These are phyloP conservation scores for Musa acuminata DNA, from an alignment of 176 grass and related monocot species.

Conservation along the genomic window DNA sequence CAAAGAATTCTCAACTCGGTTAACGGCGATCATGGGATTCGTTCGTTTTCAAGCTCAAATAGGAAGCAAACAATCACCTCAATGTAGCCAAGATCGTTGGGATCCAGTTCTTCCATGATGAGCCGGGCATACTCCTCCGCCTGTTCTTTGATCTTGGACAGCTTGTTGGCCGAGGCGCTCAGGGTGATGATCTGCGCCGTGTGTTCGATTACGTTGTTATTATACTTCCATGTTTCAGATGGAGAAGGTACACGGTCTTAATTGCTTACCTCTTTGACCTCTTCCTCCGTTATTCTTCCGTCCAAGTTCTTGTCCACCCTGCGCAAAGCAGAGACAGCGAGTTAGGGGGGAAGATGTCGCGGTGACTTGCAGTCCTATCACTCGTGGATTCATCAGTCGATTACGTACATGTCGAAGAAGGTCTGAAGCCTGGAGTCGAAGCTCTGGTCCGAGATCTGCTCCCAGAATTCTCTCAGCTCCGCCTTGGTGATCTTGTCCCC, in stretches of 20 bases:
- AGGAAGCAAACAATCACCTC: slow-evolving; percentile 29
- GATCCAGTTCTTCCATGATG: slow-evolving; percentile 98
- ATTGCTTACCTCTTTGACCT: slow-evolving; percentile 60
- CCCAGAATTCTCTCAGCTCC: slow-evolving; percentile 92
- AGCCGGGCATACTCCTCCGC: slow-evolving; percentile 74
- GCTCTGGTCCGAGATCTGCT: slow-evolving; percentile 85
- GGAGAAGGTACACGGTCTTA: too few relatives aligned
- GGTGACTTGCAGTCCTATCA: not conserved
- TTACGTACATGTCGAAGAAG: slow-evolving; percentile 86
- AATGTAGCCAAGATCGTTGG: slow-evolving; percentile 69
- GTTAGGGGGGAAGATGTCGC: not conserved
- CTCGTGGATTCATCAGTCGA: not conserved
- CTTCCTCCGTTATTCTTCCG: slow-evolving; percentile 68
- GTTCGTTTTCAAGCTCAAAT: too few relatives aligned
- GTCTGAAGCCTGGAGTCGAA: slow-evolving; percentile 93
- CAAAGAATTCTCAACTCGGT: too few relatives aligned
- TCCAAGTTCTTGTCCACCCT: slow-evolving; percentile 96
- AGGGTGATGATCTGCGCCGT: slow-evolving; percentile 56
- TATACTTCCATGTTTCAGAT: too few relatives aligned
- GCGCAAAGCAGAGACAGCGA: not conserved
- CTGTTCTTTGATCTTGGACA: slow-evolving; percentile 63
- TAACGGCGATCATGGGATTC: too few relatives aligned
- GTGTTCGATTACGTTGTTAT: too few relatives aligned
- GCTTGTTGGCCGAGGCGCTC: slow-evolving; percentile 76
- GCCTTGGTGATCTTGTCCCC: slow-evolving; percentile 67